phyloP scores from a whole-genome alignment of 2,329 filamentous ascomycete genomes.

The Talaromyces rugulosus region DNA sequence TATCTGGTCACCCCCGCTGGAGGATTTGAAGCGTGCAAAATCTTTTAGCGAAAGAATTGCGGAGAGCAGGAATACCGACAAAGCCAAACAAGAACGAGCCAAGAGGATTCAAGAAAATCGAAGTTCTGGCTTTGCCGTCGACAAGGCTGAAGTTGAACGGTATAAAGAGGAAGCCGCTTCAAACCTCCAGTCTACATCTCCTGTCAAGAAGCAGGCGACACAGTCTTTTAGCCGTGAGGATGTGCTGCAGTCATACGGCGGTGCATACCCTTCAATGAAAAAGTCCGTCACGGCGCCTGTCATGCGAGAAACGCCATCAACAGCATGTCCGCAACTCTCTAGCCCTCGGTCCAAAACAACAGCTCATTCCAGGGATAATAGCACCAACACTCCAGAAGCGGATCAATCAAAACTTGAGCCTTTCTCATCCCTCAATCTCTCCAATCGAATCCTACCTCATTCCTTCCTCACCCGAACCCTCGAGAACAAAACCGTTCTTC shows the following conservation, averaged over 20 bases:
- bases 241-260: constrained; percentile 40
- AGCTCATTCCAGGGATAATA: constrained; percentile 18
- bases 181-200: constrained; percentile 38
- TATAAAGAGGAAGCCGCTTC: constrained; percentile 37
- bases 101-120: constrained; percentile 36
- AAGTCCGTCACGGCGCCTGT: constrained; percentile 33
- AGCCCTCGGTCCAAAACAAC: constrained; percentile 13
- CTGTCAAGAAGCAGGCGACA: constrained; percentile 43
- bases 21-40: constrained; percentile 37
- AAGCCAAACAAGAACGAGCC: constrained; percentile 33
- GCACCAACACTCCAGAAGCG: constrained; percentile 24
- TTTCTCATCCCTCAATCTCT: constrained; percentile 80
- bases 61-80: constrained; percentile 52
- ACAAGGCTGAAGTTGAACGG: constrained; percentile 40
- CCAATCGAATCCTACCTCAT: constrained; percentile 78
- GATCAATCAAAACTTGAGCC: constrained; percentile 70
- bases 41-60: constrained; percentile 84
- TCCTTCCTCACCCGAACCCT: constrained; percentile 73
- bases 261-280: constrained; percentile 25
- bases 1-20: constrained; percentile 23
- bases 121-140: constrained; percentile 40
- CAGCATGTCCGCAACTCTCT: constrained; percentile 1
- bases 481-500: constrained; percentile 69
- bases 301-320: constrained; percentile 16
- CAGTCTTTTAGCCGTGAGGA: constrained; percentile 62